phyloP scores from a whole-genome alignment of 148 eudicot genomes.

The Vaccinium vitisidaea region DNA sequence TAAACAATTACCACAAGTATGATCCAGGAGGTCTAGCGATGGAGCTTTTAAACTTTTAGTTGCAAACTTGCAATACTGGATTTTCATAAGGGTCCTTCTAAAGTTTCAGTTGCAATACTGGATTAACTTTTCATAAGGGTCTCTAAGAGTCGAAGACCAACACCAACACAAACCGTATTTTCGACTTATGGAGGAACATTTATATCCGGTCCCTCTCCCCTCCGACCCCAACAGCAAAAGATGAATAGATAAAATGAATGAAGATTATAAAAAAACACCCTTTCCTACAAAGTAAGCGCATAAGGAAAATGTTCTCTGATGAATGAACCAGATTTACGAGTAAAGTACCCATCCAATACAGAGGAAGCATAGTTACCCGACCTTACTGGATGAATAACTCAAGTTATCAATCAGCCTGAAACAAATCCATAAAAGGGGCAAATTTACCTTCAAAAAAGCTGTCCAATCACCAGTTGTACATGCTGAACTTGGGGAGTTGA shows the following conservation, averaged over 20 bases:
- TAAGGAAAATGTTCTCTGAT: background rate
- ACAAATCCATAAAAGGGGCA: constrained; percentile 2
- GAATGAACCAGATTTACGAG: background rate
- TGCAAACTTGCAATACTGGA: no score
- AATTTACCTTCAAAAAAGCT: constrained; percentile 77
- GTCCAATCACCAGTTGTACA: constrained; percentile 91
- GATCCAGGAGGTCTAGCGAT: no score
- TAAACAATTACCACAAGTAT: background rate
- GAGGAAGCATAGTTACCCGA: background rate
- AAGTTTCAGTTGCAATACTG: no score
- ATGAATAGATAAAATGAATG: background rate
- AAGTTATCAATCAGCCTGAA: background rate
- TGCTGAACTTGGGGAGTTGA: constrained; percentile 89
- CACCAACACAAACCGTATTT: no score
- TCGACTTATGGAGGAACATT: no score
- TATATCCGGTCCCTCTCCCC: background rate
- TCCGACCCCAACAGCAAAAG: background rate
- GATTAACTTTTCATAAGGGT: no score
- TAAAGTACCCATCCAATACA: background rate
- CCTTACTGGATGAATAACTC: background rate
- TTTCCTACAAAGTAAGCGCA: background rate
- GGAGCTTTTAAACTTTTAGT: background rate
- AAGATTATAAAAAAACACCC: background rate
- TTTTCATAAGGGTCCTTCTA: background rate
- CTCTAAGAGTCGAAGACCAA: no score